phyloP scores from a whole-genome alignment of 2,329 filamentous ascomycete species.

The Colletotrichum sp. region DNA sequence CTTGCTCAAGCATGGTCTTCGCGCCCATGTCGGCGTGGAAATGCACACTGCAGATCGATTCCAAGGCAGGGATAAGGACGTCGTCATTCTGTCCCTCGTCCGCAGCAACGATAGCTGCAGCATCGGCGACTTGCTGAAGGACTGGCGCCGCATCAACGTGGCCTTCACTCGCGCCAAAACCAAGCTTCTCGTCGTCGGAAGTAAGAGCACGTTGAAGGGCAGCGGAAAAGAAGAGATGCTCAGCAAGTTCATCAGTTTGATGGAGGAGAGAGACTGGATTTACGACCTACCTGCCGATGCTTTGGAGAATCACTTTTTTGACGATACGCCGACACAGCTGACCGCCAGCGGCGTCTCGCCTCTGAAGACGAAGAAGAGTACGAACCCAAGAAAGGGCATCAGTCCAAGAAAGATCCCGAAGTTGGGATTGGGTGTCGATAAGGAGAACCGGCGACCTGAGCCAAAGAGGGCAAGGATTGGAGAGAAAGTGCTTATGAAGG shows the following conservation, averaged over 20 bases:
- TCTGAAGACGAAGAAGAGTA: neutral
- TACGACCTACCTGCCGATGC: slow-evolving; percentile 73
- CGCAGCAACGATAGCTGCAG: slow-evolving; percentile 81
- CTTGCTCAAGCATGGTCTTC: slow-evolving; percentile 76
- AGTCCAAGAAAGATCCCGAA: neutral
- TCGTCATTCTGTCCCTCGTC: slow-evolving; percentile 86
- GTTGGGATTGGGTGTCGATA: slow-evolving; percentile 31
- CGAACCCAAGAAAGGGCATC: neutral
- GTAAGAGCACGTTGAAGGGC: slow-evolving; percentile 77
- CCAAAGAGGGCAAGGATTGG: slow-evolving; percentile 65
- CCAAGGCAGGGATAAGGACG: slow-evolving; percentile 94
- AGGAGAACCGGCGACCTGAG: slow-evolving; percentile 52
- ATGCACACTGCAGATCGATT: slow-evolving; percentile 98
- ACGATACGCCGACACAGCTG: slow-evolving; percentile 59
- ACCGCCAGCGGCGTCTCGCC: slow-evolving; percentile 33
- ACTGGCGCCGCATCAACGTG: slow-evolving; percentile 94
- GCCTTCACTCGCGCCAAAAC: slow-evolving; percentile 92
- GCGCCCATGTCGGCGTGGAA: slow-evolving; percentile 70
- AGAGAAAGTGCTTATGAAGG: slow-evolving; percentile 66
- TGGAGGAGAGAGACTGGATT: slow-evolving; percentile 81
- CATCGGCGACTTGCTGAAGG: slow-evolving; percentile 90
- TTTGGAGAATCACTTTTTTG: slow-evolving; percentile 71
- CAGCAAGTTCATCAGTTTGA: slow-evolving; percentile 74
- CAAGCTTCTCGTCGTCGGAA: slow-evolving; percentile 89
- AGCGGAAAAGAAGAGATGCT: slow-evolving; percentile 79